Evolutionary conservation across 306 rosid genomes (phyloP).

Genomic region (Vigna hirtella): DNA sequence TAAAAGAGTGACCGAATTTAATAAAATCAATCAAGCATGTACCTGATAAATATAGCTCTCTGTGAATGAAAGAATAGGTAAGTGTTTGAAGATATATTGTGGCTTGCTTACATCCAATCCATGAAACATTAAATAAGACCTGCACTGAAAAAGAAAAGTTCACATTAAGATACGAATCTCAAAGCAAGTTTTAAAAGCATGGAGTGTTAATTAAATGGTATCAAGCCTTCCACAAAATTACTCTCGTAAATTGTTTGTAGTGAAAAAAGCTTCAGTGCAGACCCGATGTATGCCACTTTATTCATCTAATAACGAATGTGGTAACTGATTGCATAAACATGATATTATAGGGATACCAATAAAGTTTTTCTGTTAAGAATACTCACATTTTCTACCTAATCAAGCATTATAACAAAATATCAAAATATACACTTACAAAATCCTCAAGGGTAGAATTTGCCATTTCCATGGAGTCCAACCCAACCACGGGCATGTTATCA

Average conservation of each 20-base stretch:
- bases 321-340: neutral
- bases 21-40: constrained; percentile 30
- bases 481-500: constrained; percentile 61
- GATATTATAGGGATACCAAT: neutral
- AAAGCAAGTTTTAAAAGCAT: neutral
- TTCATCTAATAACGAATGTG: neutral
- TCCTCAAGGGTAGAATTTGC: constrained; percentile 96
- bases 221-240: neutral
- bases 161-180: constrained; percentile 31
- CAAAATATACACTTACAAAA: constrained; percentile 69
- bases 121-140: constrained; percentile 96
- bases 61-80: constrained; percentile 82
- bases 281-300: neutral
- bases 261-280: neutral
- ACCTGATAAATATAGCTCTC: constrained; percentile 97
- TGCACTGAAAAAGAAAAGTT: constrained; percentile 68
- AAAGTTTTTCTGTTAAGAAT: neutral
- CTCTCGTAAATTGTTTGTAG: neutral
- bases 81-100: constrained; percentile 70
- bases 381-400: constrained; percentile 30
- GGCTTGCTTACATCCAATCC: constrained; percentile 79
- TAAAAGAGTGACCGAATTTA: constrained; percentile 22
- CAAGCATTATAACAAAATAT: constrained; percentile 8
- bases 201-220: neutral
- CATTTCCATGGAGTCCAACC: constrained; percentile 80